These are phyloP conservation scores for Blumeriella jaapii DNA, from an alignment of 2,329 filamentous ascomycete genomes.

Conservation along the genomic window DNA sequence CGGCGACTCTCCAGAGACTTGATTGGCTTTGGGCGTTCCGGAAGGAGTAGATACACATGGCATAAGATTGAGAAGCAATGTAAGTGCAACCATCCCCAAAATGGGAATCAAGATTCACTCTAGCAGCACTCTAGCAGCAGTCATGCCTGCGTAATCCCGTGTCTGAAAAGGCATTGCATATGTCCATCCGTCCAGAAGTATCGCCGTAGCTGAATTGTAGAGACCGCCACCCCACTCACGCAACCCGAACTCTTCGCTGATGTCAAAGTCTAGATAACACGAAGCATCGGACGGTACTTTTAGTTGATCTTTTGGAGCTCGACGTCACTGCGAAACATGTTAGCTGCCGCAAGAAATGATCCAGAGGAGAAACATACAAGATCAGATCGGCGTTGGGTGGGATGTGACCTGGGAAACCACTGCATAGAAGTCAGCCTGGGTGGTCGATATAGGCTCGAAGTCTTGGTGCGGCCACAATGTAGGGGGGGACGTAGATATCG, in stretches of 20 bases:
- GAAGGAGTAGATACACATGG: not conserved
- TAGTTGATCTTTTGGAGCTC: conserved; percentile 53
- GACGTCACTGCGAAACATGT: conserved; percentile 43
- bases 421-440: conserved; percentile 27
- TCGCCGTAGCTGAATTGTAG: conserved; percentile 1
- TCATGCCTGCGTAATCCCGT: not conserved
- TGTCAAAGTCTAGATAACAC: conserved; percentile 10
- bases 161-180: conserved; percentile 4
- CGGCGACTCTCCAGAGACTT: no score
- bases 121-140: not conserved
- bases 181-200: not conserved
- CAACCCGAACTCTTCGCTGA: conserved; percentile 12
- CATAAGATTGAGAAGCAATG: conserved; percentile 1
- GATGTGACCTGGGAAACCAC: conserved; percentile 70
- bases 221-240: conserved; percentile 3
- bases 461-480: conserved; percentile 2
- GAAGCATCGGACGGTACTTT: conserved; percentile 6
- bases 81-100: not conserved
- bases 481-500: conserved; percentile 1
- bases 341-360: conserved; percentile 6
- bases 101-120: no score
- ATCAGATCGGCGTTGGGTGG: conserved; percentile 64
- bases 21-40: no score
- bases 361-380: conserved; percentile 54
- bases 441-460: conserved; percentile 1